phyloP scores from a whole-genome alignment of 1,284 basidiomycete species.

The Ustilago trichophora region DNA sequence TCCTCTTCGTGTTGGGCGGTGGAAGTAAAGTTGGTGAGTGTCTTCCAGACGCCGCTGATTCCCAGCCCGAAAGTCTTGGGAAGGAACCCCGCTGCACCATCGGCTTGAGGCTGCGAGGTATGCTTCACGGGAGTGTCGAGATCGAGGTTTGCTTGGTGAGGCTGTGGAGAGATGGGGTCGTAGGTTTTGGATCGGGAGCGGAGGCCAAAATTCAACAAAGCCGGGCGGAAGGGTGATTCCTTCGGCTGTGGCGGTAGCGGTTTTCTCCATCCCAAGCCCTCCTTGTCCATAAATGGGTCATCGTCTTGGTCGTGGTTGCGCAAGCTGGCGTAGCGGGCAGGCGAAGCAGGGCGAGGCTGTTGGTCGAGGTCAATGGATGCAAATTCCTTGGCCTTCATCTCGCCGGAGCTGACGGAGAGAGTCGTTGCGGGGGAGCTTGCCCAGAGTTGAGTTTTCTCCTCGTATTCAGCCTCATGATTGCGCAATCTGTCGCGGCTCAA shows the following conservation, averaged over 20 bases:
- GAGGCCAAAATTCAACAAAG: conserved; percentile 26
- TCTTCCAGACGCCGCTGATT: conserved; percentile 32
- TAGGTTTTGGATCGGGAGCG: conserved; percentile 32
- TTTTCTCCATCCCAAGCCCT: conserved; percentile 7
- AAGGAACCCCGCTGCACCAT: not conserved
- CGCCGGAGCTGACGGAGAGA: conserved; percentile 22
- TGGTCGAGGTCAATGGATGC: conserved; percentile 8
- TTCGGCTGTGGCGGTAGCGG: conserved; percentile 30
- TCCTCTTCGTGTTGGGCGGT: conserved; percentile 8
- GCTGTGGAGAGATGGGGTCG: conserved; percentile 5
- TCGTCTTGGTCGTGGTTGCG: not conserved
- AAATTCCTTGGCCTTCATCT: conserved; percentile 33
- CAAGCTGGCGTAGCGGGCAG: not conserved
- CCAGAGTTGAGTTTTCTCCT: conserved; percentile 1
- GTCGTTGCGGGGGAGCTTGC: conserved; percentile 15
- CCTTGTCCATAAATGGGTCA: conserved; percentile 6
- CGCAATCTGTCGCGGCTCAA: conserved; percentile 14
- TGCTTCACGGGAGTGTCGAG: no score
- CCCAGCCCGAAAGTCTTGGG: conserved; percentile 24
- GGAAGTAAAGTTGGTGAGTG: conserved; percentile 13
- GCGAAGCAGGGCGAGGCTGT: not conserved
- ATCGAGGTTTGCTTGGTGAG: not conserved
- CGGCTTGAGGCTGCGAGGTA: not conserved
- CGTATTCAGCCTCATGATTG: not conserved
- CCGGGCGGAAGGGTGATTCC: conserved; percentile 30